Conservation (phyloP, 768 basidiomycete species). For the Paxillus involutus region DNA sequence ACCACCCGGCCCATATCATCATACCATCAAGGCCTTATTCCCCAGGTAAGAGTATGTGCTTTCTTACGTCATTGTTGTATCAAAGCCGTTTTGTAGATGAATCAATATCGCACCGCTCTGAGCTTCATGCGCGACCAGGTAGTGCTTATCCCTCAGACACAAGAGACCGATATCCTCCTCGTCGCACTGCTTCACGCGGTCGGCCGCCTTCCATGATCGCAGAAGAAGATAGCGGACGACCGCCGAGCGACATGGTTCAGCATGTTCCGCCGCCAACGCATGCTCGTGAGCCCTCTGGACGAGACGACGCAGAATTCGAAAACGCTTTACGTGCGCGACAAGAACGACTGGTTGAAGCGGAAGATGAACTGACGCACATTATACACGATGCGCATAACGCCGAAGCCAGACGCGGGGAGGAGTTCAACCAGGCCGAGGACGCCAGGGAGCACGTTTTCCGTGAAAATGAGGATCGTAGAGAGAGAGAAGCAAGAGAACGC, state of each 20-base stretch:
- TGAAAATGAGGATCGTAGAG: conserved; percentile 58
- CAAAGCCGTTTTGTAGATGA: conserved; percentile 19
- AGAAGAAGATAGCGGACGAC: conserved; percentile 20
- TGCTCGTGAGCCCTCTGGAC: conserved; percentile 16
- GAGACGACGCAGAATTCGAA: conserved; percentile 35
- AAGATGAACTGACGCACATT: conserved; percentile 48
- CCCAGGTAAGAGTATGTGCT: conserved; percentile 13
- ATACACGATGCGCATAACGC: conserved; percentile 52
- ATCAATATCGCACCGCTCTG: conserved; percentile 7
- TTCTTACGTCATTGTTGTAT: neutral
- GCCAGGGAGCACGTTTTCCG: conserved; percentile 60
- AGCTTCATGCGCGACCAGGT: conserved; percentile 5
- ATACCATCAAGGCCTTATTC: conserved; percentile 2
- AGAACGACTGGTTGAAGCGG: conserved; percentile 57
- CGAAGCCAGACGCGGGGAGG: conserved; percentile 62
- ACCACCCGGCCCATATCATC: neutral
- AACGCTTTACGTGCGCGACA: conserved; percentile 47
- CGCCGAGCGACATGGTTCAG: conserved; percentile 26
- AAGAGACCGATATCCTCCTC: conserved; percentile 8
- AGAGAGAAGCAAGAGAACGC: conserved; percentile 50
- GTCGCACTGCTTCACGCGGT: conserved; percentile 18
- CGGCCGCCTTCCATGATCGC: conserved; percentile 7
- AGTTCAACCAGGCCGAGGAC: conserved; percentile 66
- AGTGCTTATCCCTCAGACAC: conserved; percentile 10
- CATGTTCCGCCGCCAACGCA: conserved; percentile 25